Evolutionary conservation across 2,329 filamentous ascomycete species (phyloP).

Genomic region (Aureobasidium namibiae): DNA sequence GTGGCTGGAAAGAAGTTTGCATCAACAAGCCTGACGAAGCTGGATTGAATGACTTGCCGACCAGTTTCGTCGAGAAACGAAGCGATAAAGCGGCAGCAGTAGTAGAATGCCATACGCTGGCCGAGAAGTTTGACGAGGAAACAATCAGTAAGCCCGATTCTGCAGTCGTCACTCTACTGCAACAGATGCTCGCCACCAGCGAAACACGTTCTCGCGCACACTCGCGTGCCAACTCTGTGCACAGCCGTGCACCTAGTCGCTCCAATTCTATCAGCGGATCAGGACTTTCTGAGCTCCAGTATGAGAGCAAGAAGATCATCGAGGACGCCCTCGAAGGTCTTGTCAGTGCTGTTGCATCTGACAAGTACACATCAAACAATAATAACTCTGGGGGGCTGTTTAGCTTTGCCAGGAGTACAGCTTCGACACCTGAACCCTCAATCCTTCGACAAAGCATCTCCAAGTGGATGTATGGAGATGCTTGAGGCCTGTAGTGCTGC

Average conservation of each 20-base stretch:
- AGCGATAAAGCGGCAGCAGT: not conserved
- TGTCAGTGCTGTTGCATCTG: conserved; percentile 5
- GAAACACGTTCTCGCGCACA: not conserved
- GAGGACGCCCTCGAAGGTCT: conserved; percentile 10
- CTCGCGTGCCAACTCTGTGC: conserved; percentile 3
- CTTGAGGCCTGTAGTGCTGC: not conserved
- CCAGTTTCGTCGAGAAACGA: not conserved
- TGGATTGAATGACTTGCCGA: conserved; percentile 1
- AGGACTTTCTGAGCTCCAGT: conserved; percentile 7
- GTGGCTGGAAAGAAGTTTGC: conserved; percentile 7
- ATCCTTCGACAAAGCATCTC: conserved; percentile 10
- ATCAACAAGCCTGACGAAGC: not conserved
- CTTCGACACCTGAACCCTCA: conserved; percentile 4
- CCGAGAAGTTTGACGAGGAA: conserved; percentile 9
- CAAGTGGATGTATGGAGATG: conserved; percentile 12
- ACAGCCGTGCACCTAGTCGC: conserved; percentile 6
- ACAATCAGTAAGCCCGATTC: conserved; percentile 7
- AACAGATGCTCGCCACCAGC: conserved; percentile 6
- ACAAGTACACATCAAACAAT: not conserved
- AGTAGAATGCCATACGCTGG: conserved; percentile 2
- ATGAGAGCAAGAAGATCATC: conserved; percentile 12
- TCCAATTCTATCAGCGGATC: conserved; percentile 5
- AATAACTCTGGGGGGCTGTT: not conserved
- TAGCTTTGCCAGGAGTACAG: not conserved
- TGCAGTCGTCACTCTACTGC: conserved; percentile 1